Conservation (phyloP, 345 rosid genomes). For the Salix brachista region DNA sequence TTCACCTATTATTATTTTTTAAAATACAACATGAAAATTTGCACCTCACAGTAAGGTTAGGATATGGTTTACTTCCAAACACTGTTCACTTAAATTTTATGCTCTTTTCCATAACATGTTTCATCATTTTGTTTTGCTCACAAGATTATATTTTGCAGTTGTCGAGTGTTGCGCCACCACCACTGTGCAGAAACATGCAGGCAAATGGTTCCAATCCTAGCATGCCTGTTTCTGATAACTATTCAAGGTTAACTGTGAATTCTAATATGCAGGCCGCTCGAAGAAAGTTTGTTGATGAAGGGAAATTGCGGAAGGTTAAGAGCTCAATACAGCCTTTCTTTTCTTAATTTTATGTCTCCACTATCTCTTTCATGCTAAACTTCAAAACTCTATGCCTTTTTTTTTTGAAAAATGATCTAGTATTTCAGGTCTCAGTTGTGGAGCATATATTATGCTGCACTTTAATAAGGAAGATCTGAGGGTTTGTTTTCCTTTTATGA, state of each 20-base stretch:
- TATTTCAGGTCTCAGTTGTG: not conserved
- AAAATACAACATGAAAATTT: too few relatives aligned
- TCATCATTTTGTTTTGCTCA: constrained; percentile 3
- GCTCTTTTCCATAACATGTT: not conserved
- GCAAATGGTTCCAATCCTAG: constrained; percentile 61
- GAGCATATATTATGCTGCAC: not conserved
- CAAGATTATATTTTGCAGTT: constrained; percentile 48
- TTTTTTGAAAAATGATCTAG: not conserved
- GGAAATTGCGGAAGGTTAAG: constrained; percentile 87
- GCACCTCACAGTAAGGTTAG: not conserved
- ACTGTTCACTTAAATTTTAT: not conserved
- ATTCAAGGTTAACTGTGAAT: constrained; percentile 68
- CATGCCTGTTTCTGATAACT: constrained; percentile 49
- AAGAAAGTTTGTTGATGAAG: constrained; percentile 97
- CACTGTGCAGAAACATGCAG: constrained; percentile 69
- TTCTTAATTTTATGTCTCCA: not conserved
- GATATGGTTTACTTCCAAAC: not conserved
- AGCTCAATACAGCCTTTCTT: not conserved
- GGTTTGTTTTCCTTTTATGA: not conserved
- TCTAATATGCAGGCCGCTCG: constrained; percentile 89
- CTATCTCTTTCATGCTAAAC: not conserved
- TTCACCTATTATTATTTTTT: too few relatives aligned
- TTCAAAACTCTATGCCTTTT: not conserved
- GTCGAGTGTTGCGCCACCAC: constrained; percentile 87
- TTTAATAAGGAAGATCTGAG: not conserved